Evolutionary conservation across 2,329 filamentous ascomycete species (phyloP), one percentile per base, ranked within the genome.

Genomic region (Neofusicoccum parvum): DNA sequence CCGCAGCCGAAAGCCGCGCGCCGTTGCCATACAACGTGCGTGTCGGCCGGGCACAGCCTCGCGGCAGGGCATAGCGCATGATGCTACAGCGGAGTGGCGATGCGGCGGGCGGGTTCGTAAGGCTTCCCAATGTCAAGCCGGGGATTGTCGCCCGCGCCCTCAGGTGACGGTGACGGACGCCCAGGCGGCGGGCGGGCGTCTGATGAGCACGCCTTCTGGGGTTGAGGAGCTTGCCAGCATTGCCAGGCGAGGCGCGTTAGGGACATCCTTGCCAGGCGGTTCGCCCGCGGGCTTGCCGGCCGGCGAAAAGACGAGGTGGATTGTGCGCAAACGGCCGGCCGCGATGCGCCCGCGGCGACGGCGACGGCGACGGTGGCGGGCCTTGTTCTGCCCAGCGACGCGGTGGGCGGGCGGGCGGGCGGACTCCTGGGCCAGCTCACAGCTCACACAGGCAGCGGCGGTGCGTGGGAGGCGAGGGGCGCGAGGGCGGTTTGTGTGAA

Each of bases 271-370:
- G 23, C 23, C 23, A 23, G 23, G 23, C 23, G 23, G 3, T 23
- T 39, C 15, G 37, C n/a, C 23, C 53, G 39, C 53, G 53, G 53
- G 53, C 56, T 48, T 23, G 56, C 43, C 56, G 56, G 56, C 56
- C 56, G 56, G 56, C 56, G 56, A 60, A 48, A 60, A 60, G 56
- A 23, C 56, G 17, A 48, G 32, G 56, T 48, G 56, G 56, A 48
- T 11, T 60, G 41, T 60, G 56, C 56, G 39, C 43, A 60, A 39
- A 48, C 56, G 56, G 56, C 56, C 56, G 56, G 56, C 56, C 41
- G 56, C 32, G 43, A 48, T 48, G 41, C 56, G 27, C 56, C 41
- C 56, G 56, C 43, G 37, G 27, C 27, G 27, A 32, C 53, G 37
- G 37, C 34, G 34, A 20, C 27, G 27, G 27, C 27, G 14, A 15